Evolutionary conservation across 1,139 yeast species (phyloP).

Genomic region (Saccharomyces hybrid): DNA sequence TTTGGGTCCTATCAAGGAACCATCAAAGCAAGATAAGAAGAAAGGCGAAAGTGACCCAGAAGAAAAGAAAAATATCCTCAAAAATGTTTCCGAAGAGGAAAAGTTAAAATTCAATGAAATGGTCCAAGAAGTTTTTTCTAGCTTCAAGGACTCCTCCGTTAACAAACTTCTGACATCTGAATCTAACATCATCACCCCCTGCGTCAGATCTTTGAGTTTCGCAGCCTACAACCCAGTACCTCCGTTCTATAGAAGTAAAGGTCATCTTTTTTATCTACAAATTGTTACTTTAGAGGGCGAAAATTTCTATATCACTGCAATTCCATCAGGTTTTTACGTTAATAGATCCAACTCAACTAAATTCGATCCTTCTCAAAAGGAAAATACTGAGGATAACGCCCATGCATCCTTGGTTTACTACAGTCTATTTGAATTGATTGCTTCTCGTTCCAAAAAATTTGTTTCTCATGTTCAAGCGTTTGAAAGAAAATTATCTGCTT

Average conservation of each 20-base stretch:
- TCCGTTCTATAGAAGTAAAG: conserved; percentile 48
- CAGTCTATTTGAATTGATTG: conserved; percentile 31
- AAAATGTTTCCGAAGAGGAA: conserved; percentile 31
- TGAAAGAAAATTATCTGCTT: conserved; percentile 37
- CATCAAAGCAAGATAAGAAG: conserved; percentile 12
- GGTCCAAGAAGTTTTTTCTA: conserved; percentile 21
- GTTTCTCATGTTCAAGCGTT: conserved; percentile 34
- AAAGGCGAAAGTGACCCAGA: conserved; percentile 12
- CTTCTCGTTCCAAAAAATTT: conserved; percentile 34
- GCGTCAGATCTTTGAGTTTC: conserved; percentile 46
- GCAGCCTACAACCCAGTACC: conserved; percentile 92
- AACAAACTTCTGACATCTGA: conserved; percentile 23
- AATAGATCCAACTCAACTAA: conserved; percentile 58
- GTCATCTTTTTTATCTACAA: conserved; percentile 73
- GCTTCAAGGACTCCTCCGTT: conserved; percentile 14
- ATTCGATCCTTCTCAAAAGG: conserved; percentile 59
- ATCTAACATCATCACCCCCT: conserved; percentile 30
- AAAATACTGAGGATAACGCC: conserved; percentile 12
- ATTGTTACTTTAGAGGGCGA: conserved; percentile 78
- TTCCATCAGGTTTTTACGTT: conserved; percentile 69
- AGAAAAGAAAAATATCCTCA: conserved; percentile 14
- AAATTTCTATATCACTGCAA: conserved; percentile 67
- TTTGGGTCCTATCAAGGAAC: conserved; percentile 20
- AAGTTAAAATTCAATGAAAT: conserved; percentile 25
- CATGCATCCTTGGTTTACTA: conserved; percentile 25